Conservation (phyloP, 495 filamentous ascomycete species). For the Oidiodendron maius region DNA sequence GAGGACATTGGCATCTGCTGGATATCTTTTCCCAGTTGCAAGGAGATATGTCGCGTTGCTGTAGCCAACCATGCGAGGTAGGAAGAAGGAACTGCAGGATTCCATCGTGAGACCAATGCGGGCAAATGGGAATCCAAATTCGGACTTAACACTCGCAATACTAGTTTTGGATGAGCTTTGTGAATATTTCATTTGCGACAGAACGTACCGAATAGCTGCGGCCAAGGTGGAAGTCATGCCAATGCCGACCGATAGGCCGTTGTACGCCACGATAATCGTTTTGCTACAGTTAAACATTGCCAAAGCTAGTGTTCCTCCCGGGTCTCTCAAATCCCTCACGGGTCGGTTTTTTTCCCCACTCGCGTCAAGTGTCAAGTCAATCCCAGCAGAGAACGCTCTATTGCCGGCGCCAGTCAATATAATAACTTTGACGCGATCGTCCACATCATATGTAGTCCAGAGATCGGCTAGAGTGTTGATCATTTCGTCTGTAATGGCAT, state of each 20-base stretch:
- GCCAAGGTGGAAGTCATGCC: conserved; percentile 57
- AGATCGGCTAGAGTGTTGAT: conserved; percentile 46
- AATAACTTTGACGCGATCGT: conserved; percentile 49
- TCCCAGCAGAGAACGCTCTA: conserved; percentile 54
- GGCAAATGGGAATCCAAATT: conserved; percentile 56
- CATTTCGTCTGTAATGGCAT: conserved; percentile 55
- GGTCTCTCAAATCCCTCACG: conserved; percentile 30
- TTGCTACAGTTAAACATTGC: conserved; percentile 57
- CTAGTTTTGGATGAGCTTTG: background rate
- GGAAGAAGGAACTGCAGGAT: conserved; percentile 54
- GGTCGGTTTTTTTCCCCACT: background rate
- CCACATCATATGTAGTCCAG: conserved; percentile 46
- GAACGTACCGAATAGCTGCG: conserved; percentile 35
- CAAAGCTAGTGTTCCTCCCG: conserved; percentile 48
- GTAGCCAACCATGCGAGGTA: conserved; percentile 53
- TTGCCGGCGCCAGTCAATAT: conserved; percentile 44
- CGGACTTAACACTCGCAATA: conserved; percentile 38
- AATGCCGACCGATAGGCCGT: conserved; percentile 55
- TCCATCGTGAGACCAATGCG: conserved; percentile 55
- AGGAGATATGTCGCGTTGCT: conserved; percentile 48
- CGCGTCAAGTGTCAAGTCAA: conserved; percentile 44
- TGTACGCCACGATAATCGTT: conserved; percentile 56
- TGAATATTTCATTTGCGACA: background rate
- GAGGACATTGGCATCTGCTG: conserved; percentile 3
- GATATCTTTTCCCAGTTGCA: conserved; percentile 6